Evolutionary conservation across 177 flowering plant species (phyloP), one percentile per base, ranked within the genome.

Genomic region (Vitis hybrid): DNA sequence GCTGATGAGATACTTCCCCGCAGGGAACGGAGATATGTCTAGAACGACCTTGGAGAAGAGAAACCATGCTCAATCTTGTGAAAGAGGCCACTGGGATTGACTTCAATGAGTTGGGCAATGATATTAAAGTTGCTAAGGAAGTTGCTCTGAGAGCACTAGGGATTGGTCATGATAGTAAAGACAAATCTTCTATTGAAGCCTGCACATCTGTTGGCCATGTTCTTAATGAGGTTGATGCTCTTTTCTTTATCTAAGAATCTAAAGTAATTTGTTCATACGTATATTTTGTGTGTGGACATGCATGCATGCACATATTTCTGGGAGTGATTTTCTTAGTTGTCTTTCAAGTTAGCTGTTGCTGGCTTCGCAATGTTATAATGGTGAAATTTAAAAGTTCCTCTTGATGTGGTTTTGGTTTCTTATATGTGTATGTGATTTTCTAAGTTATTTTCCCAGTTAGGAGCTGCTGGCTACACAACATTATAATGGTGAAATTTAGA

Each of bases 41-140:
- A 56, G 92, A 93, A 73, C 76, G 90, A 31, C 99, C 99, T 60
- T 95, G 98, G 98, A 93, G 91, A 85, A 91, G 96, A 73, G 99
- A 91, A 84, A 90, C 94, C 59, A 95, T 93, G 98, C 98, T 91
- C 74, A 90, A 93, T 85, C 98, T 95, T 80, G 99, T 95, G 29
- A 86, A 89, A 84, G 97, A 95, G 82, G 88, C 85, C 68, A 85
- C 94, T 19, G 93, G 91, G 56, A 79, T 95, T 69, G 90, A 93
- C 81, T 93, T 93, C 68, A 82, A 5, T 62, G 83, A 83, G 80
- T 77, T 90, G 50, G 86, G 87, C 2, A 73, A 78, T 76, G 90
- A 91, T 80, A 83, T 91, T 45, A 68, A 81, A 69, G 75, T 68
- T 77, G 99, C 98, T 66, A 88, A 91, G 82, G 89, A 87, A 75